A percentile compares a stretch with the other conserved stretches of the same genome.
phyloP scores from a whole-genome alignment of 1,284 basidiomycete species.

The Rhodotorula sp. region DNA sequence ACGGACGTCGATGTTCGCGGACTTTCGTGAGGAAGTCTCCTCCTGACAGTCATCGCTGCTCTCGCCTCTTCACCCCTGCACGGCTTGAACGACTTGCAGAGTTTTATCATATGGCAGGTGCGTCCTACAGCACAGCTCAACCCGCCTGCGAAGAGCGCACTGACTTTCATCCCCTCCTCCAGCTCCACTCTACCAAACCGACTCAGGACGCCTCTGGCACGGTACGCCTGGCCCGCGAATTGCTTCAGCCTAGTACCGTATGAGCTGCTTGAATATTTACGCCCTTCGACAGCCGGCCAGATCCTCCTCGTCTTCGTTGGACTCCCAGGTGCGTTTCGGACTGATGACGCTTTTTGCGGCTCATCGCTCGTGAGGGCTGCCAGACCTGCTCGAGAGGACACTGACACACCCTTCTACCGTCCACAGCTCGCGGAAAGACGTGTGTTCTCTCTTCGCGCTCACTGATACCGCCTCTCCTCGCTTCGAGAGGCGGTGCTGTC shows the following conservation, averaged over 20 bases:
- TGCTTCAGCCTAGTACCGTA: not conserved
- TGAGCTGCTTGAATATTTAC: not conserved
- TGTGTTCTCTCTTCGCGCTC: not conserved
- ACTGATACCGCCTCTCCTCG: slow-evolving; percentile 11
- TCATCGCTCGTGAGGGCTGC: too few relatives aligned
- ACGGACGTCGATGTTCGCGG: too few relatives aligned
- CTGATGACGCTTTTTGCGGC: too few relatives aligned
- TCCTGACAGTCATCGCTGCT: too few relatives aligned
- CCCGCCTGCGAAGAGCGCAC: not conserved
- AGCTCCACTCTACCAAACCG: slow-evolving; percentile 41
- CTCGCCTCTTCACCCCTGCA: too few relatives aligned
- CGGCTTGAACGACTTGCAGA: too few relatives aligned
- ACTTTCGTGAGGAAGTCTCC: too few relatives aligned
- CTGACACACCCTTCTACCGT: not conserved
- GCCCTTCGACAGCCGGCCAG: slow-evolving; percentile 30
- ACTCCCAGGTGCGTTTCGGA: slow-evolving; percentile 31
- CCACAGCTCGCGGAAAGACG: slow-evolving; percentile 44
- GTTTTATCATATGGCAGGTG: not conserved
- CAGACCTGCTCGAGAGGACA: too few relatives aligned
- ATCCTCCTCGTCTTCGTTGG: slow-evolving; percentile 43
- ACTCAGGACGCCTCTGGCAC: slow-evolving; percentile 38
- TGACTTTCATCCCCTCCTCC: not conserved
- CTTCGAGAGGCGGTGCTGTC: slow-evolving; percentile 22
- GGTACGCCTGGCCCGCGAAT: slow-evolving; percentile 7
- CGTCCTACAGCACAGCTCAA: not conserved